phyloP scores from a whole-genome alignment of 2,329 filamentous ascomycete genomes.

The Tolypocladium guangdongense region DNA sequence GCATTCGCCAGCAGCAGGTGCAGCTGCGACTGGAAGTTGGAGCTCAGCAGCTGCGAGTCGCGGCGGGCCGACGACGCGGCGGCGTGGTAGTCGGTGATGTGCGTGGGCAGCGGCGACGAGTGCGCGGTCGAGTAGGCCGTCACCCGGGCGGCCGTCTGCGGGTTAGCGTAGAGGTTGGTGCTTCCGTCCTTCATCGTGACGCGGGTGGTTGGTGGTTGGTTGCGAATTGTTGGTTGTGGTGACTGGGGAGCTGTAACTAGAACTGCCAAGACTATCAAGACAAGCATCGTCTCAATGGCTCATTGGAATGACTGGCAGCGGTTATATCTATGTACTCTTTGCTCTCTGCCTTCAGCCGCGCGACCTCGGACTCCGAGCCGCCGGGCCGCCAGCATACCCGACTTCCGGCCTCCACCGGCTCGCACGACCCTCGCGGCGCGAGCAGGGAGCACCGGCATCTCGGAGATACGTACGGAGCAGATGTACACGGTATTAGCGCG shows the following conservation, averaged over 20 bases:
- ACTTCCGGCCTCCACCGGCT: background rate
- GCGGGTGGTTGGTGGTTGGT: too few relatives aligned
- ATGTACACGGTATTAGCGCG: too few relatives aligned
- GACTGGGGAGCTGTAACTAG: too few relatives aligned
- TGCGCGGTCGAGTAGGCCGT: slow-evolving; percentile 30
- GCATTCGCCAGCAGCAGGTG: slow-evolving; percentile 29
- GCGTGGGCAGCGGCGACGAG: slow-evolving; percentile 29
- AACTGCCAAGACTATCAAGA: background rate
- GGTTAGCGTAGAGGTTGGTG: slow-evolving; percentile 30
- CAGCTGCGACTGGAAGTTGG: slow-evolving; percentile 29
- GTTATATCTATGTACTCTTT: background rate
- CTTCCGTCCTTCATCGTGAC: slow-evolving; percentile 25
- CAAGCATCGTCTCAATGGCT: background rate
- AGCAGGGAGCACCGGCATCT: background rate
- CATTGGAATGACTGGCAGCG: too few relatives aligned
- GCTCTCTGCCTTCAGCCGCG: background rate
- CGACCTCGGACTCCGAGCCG: background rate
- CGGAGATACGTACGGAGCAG: background rate
- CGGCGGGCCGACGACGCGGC: slow-evolving; percentile 11
- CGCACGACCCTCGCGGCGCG: background rate
- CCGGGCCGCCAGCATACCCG: background rate
- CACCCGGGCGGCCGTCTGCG: slow-evolving; percentile 28
- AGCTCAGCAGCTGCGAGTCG: slow-evolving; percentile 27
- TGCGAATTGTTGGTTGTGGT: background rate
- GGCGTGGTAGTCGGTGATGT: slow-evolving; percentile 32